Evolutionary conservation across 805 yeast genomes (phyloP), one percentile per base, ranked within the genome.

Genomic region (Starmerella powellii): DNA sequence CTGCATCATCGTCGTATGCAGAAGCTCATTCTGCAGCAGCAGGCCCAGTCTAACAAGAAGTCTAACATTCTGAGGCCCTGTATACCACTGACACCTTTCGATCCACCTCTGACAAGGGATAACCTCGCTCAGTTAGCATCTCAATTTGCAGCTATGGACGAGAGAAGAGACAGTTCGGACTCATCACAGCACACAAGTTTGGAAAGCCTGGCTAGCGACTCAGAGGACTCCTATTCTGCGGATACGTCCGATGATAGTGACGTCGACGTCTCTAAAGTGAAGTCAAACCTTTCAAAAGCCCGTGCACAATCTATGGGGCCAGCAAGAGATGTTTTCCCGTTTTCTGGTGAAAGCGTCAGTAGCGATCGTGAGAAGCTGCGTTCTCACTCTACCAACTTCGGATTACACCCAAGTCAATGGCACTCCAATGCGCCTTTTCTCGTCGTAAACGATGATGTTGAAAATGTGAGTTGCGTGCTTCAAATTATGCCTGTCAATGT

Each of bases 401-500:
- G 26, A 3, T 32, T 49, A n/a, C 26, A 38, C 15, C 36, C 47
- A 4, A 33, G 40, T 3, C 47, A 42, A 6, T 50, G 51, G 53
- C 38, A 17, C 19, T 31, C 50, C 24, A 35, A 47, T 34, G 51
- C 49, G 10, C 57, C 62, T 41, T 8, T 26, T 13, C 65, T 73
- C 1, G 59, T 59, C 0, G 67, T 61, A 46, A 76, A 75, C n/a
- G 46, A 43, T 8, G 41, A 39, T 2, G 23, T 18, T 32, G 70
- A 44, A 27, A 37, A 73, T 46, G 78, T 73, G 43, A 73, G 68
- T 46, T 49, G 74, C n/a, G 59, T 80, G 2, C 34, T 76, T 5
- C 76, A 73, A 44, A 54, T 84, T 26, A 78, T 74, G 1, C 63
- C 68, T 0, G 51, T 80, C 0, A 65, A 68, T 11, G 67, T 68